phyloP scores from a whole-genome alignment of 768 basidiomycete species.

The Tylopilus sp. region DNA sequence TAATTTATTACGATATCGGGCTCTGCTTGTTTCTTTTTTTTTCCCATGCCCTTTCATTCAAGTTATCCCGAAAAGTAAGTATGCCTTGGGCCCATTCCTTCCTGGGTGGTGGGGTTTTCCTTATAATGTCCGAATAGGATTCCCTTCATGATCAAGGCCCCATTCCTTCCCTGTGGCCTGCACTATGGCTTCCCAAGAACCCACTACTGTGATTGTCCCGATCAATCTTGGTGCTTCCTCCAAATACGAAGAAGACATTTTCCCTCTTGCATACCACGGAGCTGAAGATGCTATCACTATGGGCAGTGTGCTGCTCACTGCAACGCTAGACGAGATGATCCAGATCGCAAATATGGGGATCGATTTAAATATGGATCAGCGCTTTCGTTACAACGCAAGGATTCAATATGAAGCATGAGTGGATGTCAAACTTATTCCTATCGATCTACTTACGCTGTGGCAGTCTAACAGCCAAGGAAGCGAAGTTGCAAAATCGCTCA shows the following conservation, averaged over 20 bases:
- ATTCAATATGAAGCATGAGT: not conserved
- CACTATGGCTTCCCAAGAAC: not conserved
- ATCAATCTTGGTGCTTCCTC: not conserved
- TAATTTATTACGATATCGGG: too few species aligned
- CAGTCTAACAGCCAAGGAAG: not conserved
- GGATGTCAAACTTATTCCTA: too few species aligned
- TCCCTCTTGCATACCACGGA: conserved; percentile 5
- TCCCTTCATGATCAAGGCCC: too few species aligned
- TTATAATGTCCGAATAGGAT: too few species aligned
- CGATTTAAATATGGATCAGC: not conserved
- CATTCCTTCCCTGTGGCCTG: too few species aligned
- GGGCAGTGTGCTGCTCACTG: not conserved
- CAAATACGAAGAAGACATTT: not conserved
- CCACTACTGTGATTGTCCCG: not conserved
- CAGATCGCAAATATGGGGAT: not conserved
- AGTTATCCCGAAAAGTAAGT: too few species aligned
- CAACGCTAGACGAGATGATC: conserved; percentile 7
- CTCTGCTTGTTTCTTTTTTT: too few species aligned
- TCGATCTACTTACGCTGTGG: not conserved
- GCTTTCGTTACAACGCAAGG: conserved; percentile 2
- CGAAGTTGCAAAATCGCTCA: not conserved
- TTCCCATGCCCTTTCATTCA: too few species aligned
- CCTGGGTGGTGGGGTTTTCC: too few species aligned
- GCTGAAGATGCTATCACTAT: not conserved
- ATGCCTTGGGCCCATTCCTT: too few species aligned